Base-by-base conservation (phyloP, 768 basidiomycete species). In the Amanita pseudoporphyria region DNA sequence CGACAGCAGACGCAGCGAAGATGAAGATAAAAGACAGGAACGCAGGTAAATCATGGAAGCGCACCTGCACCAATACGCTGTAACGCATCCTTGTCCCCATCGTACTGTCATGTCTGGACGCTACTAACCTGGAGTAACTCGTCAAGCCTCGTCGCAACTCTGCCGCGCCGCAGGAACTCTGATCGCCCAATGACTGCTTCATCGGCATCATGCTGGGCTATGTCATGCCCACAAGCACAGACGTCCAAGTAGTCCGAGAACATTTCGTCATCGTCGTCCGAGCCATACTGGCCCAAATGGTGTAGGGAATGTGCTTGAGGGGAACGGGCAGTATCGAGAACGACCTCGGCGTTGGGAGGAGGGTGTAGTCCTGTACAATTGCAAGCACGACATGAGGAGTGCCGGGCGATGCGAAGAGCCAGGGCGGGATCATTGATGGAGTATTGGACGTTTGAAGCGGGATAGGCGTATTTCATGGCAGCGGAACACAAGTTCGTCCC, bases 401-500 rank as follows among this genome's bases (percentile, higher is more conserved):
- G 90, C 13, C 92, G 78, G 5, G 92, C 87, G 51, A 92, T 84
- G 69, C 90, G 93, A 56, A 89, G 72, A 12, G 80, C 67, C 1
- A 81, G 63, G 9, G 76, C 72, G 31, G 70, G 62, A 45, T 76
- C 61, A 16, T 70, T 71, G 45, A 84, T 73, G 13, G 67, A 64
- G 35, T 71, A 65, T 52, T 72, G 62, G 43, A 71, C 64, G 57
- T 77, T 71, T n/a, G 77, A 76, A 28, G 76, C 69, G 31, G 87
- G 87, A 65, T 89, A 89, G 47, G 78, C 69, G 50, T 73, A 66
- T 65, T 77, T 84, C 82, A 85, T 84, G 52, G 49, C 40, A 19
- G 49, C n/a, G n/a, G n/a, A 45, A 35, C 36, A 7, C 43, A 49
- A 44, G 41, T 50, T 28, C 32, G 21, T 28, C 37, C 47, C 44